These are phyloP conservation scores for Amanita pallidorosea DNA, from an alignment of 768 basidiomycete genomes.

Conservation along the genomic window DNA sequence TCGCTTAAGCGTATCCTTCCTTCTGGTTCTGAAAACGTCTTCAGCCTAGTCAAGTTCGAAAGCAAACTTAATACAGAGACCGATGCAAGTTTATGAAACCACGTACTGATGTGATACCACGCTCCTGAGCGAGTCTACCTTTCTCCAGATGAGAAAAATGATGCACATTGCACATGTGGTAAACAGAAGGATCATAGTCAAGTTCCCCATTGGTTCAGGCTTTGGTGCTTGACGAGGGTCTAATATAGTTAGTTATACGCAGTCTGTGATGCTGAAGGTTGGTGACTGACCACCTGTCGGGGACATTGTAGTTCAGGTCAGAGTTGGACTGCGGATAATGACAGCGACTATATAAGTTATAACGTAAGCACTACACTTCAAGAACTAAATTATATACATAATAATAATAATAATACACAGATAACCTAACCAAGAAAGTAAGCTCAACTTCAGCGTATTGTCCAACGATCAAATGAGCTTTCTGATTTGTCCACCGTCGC, in stretches of 20 bases:
- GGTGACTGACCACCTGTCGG: slow-evolving; percentile 6
- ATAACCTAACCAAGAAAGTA: neutral
- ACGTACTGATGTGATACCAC: slow-evolving; percentile 57
- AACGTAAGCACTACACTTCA: neutral
- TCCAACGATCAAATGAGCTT: slow-evolving; percentile 35
- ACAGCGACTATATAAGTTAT: too few species aligned
- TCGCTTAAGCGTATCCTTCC: slow-evolving; percentile 58
- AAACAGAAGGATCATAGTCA: slow-evolving; percentile 40
- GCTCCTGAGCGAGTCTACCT: slow-evolving; percentile 40
- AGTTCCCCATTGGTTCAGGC: slow-evolving; percentile 54
- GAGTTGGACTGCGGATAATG: neutral
- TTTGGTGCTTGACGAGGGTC: slow-evolving; percentile 51
- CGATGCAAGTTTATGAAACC: neutral
- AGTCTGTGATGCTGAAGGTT: neutral
- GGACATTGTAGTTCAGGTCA: neutral
- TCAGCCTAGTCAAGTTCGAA: slow-evolving; percentile 30
- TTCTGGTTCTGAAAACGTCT: slow-evolving; percentile 39
- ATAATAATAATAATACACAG: neutral
- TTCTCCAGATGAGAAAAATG: slow-evolving; percentile 54
- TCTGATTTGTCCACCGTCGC: slow-evolving; percentile 20
- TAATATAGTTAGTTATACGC: slow-evolving; percentile 13
- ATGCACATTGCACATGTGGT: slow-evolving; percentile 47
- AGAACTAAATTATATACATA: too few species aligned
- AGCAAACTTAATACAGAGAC: neutral
- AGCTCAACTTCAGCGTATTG: slow-evolving; percentile 25